Evolutionary conservation across 257 asterid species (phyloP), one percentile per base, ranked within the genome.

Genomic region (Salvia hispanica): DNA sequence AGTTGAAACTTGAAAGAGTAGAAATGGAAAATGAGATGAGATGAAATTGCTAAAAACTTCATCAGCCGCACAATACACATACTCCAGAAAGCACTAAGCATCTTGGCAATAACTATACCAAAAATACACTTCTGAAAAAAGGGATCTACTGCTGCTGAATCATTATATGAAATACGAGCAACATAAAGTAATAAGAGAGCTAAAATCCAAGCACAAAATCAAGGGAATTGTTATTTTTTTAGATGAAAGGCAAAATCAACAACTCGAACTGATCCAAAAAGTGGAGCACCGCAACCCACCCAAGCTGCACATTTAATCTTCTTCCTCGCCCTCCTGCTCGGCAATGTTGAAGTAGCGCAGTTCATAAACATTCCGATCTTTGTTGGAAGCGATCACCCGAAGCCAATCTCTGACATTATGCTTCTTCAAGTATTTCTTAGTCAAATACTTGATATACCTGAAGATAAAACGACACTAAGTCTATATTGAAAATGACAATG

Each of bases 391-490:
- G 57, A 88, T 88, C 76, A 88, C 96, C 43, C 94, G 83, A 62
- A 88, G 94, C 96, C 96, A 88, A 77, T 88, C 93, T 67, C 96
- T 79, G 11, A 88, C 96, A 6, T 84, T 86, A 74, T 88, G 78
- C 77, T 88, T 86, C 89, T 88, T 88, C 91, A 88, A 78, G 81
- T 86, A 88, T 62, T 88, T 88, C 86, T 88, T 88, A 0, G 92
- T 85, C 73, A 88, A 78, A 71, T 88, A 88, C 77, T 88, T 88
- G 45, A 88, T 82, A 21, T 86, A 88, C 84, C 96, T 88, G 73
- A 1, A 61, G 44, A 76, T 14, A 28, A 67, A 9, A 36, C 4
- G 42, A 71, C 13, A 33, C 36, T 3, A 5, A 47, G 45, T 13
- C 37, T 3, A 53, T 3, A 53, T 54, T n/a, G 21, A 48, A 61